Base-by-base conservation (phyloP, 306 rosid species). In the Vigna trinervia region DNA sequence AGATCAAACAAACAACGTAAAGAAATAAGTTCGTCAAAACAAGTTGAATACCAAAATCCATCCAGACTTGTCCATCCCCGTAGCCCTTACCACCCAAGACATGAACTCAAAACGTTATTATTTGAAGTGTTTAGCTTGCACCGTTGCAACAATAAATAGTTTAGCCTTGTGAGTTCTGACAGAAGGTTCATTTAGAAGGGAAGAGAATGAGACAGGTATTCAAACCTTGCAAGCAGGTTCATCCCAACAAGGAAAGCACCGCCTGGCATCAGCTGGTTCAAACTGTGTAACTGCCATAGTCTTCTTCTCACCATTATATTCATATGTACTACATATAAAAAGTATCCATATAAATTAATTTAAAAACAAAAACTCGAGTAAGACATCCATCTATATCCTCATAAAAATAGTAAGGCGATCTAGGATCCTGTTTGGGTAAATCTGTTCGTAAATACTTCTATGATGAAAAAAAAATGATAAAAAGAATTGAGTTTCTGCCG, bases 201-300 rank as follows among this genome's bases (percentile, higher is more conserved):
- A 80, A 74, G 62, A 45, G 62, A 60, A 68, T 50, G 57, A 66
- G 69, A 66, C 13, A 76, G 58, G 28, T 13, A 71, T 41, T 90
- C 98, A 73, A 41, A 95, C 98, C 98, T 95, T 95, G 87, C 87
- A 90, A 63, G 97, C 96, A 61, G 98, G 98, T 81, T 95, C 98
- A 80, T 95, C 98, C 98, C 98, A 95, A 84, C 98, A 95, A 13
- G 98, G 98, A 84, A 95, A 95, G 86, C 98, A 95, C 72, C 92
- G 81, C 82, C 98, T 89, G 51, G 98, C 98, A 92, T 95, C 97
- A 83, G 89, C 97, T 9, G 98, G 96, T 81, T 95, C 98, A 87
- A 95, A 95, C 86, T 92, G 98, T 10, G 97, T 92, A 78, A 95
- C 97, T 38, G 97, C 98, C 98, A 92, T 90, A 61, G 92, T 95